Evolutionary conservation across 768 basidiomycete genomes (phyloP).

Genomic region (Porphyrellus cyaneotinctus): DNA sequence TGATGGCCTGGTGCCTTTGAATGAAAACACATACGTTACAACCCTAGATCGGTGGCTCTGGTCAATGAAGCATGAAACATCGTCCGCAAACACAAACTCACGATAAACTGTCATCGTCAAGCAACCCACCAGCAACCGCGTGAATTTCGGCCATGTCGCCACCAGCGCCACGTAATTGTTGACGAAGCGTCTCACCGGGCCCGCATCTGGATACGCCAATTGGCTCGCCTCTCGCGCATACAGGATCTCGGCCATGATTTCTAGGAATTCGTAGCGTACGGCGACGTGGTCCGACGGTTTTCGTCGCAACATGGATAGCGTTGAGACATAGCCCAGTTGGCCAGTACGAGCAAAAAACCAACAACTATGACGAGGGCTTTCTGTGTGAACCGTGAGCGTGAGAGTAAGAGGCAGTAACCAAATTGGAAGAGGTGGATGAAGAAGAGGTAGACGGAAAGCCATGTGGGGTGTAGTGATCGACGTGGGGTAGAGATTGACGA

Average conservation of each 20-base stretch:
- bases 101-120: constrained; percentile 34
- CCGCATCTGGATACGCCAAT: constrained; percentile 20
- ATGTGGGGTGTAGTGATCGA: too few species aligned
- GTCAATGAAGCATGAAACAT: neutral
- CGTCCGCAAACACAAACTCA: constrained; percentile 2
- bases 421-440: too few species aligned
- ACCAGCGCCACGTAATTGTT: constrained; percentile 26
- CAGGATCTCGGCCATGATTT: constrained; percentile 36
- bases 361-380: too few species aligned
- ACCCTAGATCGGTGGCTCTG: constrained; percentile 16
- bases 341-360: too few species aligned
- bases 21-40: constrained; percentile 19
- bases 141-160: constrained; percentile 30
- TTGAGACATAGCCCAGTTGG: too few species aligned
- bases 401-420: too few species aligned
- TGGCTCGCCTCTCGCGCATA: constrained; percentile 23
- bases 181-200: constrained; percentile 12
- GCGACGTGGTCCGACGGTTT: constrained; percentile 29
- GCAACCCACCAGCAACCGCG: constrained; percentile 27
- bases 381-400: too few species aligned
- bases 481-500: too few species aligned
- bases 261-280: constrained; percentile 38
- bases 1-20: constrained; percentile 20
- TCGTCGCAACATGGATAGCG: constrained; percentile 34
- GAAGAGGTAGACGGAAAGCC: too few species aligned